Evolutionary conservation across 495 filamentous ascomycete species (phyloP).

Genomic region (Aspergillus bridgeri): DNA sequence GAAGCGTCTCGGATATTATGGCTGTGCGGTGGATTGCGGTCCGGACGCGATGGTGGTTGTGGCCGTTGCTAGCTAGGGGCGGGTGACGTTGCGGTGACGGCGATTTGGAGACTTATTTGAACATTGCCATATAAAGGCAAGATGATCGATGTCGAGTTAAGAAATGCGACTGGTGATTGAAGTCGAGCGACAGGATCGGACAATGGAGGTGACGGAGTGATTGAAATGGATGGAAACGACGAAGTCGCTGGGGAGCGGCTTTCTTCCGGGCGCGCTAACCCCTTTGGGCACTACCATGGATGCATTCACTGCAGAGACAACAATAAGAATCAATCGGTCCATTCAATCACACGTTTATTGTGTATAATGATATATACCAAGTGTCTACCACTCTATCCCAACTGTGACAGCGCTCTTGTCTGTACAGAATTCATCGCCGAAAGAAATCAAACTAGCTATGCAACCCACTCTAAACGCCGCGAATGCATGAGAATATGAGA

Average conservation of each 20-base stretch:
- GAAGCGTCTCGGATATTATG: background rate
- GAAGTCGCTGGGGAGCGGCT: background rate
- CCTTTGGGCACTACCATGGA: background rate
- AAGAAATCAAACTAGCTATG: background rate
- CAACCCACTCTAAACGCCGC: background rate
- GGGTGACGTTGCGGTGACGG: background rate
- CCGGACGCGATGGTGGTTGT: slow-evolving; percentile 3
- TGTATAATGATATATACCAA: background rate
- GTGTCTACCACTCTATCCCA: background rate
- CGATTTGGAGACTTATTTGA: background rate
- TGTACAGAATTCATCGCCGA: background rate
- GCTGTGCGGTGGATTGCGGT: background rate
- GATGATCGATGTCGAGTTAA: background rate
- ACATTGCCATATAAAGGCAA: background rate
- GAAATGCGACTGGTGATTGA: background rate
- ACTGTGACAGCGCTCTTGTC: background rate
- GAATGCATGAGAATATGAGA: background rate
- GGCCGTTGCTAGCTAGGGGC: background rate
- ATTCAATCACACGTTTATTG: too few relatives aligned
- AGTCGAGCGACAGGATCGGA: background rate
- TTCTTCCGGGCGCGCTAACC: background rate
- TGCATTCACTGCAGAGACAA: too few relatives aligned
- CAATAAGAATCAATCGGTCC: too few relatives aligned
- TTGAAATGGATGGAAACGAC: background rate
- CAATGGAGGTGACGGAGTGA: background rate